A percentile compares a stretch with the other conserved stretches of the same genome.
Conservation (phyloP, 331 rosid genomes). For the Saraca asoca region DNA sequence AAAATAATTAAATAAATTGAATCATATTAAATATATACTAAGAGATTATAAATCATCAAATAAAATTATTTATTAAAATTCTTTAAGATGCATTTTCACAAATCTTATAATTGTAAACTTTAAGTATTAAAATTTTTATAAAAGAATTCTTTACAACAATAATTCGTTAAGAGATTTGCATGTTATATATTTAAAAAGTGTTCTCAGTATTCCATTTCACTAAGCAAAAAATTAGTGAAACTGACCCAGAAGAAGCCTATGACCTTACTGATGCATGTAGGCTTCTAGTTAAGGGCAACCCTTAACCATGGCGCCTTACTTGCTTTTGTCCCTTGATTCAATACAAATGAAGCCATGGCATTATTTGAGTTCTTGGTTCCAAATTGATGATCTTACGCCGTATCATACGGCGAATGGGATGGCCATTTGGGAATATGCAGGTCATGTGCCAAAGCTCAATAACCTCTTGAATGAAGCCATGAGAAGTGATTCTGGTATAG, state of each 20-base stretch:
- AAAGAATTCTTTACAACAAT: too few relatives aligned
- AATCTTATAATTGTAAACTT: too few relatives aligned
- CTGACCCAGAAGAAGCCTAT: not conserved
- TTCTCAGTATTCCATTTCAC: too few relatives aligned
- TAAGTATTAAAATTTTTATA: too few relatives aligned
- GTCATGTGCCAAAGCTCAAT: not conserved
- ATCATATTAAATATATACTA: too few relatives aligned
- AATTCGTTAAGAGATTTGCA: too few relatives aligned
- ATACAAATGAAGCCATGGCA: not conserved
- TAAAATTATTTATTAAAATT: too few relatives aligned
- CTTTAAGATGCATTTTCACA: too few relatives aligned
- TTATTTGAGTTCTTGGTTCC: constrained; percentile 24
- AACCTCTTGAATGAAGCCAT: constrained; percentile 17
- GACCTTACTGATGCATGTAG: not conserved
- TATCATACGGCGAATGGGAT: constrained; percentile 12
- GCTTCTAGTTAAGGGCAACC: constrained; percentile 35
- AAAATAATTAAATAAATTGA: too few relatives aligned
- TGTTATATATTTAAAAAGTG: too few relatives aligned
- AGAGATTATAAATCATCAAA: too few relatives aligned
- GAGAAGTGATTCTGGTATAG: constrained; percentile 20
- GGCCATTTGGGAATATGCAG: constrained; percentile 22
- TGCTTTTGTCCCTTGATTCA: constrained; percentile 15
- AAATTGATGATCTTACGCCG: constrained; percentile 3
- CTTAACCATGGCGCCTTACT: not conserved
- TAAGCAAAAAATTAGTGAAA: not conserved